These are phyloP conservation scores for Trichosporon faecale DNA, from an alignment of 1,284 basidiomycete genomes.

Conservation along the genomic window DNA sequence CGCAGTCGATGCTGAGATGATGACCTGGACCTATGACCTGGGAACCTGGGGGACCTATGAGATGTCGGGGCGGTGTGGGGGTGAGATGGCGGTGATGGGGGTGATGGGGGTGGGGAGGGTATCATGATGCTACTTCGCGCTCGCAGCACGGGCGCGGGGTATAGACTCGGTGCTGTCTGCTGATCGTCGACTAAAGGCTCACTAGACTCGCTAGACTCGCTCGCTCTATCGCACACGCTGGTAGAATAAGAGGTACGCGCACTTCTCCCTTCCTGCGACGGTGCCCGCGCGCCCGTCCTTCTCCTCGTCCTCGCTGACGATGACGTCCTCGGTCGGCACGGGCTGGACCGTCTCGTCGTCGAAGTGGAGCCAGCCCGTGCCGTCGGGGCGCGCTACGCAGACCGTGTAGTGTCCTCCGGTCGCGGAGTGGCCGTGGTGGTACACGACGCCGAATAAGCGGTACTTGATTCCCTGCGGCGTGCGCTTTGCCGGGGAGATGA, in stretches of 20 bases:
- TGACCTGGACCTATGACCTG: too few relatives aligned
- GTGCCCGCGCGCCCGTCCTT: constrained; percentile 59
- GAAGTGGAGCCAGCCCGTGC: constrained; percentile 78
- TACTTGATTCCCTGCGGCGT: constrained; percentile 61
- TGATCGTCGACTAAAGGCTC: too few relatives aligned
- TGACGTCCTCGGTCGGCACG: constrained; percentile 72
- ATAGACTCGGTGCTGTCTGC: not conserved
- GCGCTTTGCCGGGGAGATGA: constrained; percentile 63
- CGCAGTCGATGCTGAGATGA: too few relatives aligned
- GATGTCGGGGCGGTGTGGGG: too few relatives aligned
- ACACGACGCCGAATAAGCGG: constrained; percentile 84
- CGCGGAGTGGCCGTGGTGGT: constrained; percentile 89
- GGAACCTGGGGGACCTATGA: too few relatives aligned
- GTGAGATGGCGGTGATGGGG: too few relatives aligned
- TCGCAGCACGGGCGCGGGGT: not conserved
- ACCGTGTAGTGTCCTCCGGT: constrained; percentile 95
- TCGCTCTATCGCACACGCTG: constrained; percentile 41
- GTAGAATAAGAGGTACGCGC: constrained; percentile 88
- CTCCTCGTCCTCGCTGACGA: constrained; percentile 56
- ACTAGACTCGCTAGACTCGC: not conserved
- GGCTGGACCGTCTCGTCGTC: constrained; percentile 87
- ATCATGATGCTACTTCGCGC: not conserved
- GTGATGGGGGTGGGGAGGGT: not conserved
- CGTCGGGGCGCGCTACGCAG: constrained; percentile 72
- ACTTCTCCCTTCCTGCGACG: constrained; percentile 51